Conservation (phyloP, 2,329 filamentous ascomycete species). For the Neoscytalidium dimidiatum region DNA sequence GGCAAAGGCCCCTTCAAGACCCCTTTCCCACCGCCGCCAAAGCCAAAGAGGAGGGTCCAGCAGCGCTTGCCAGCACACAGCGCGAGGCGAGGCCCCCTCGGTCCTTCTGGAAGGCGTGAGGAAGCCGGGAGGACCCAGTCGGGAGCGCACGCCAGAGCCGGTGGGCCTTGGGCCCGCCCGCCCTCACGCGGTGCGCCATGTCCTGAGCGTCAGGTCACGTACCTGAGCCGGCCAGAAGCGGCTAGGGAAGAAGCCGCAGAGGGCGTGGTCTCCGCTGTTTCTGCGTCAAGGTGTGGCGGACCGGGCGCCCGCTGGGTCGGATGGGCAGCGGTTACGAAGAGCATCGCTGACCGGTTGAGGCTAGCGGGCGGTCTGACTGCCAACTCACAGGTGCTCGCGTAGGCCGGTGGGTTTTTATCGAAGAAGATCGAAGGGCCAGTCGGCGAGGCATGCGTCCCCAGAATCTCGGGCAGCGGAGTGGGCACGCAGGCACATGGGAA, state of each 20-base stretch:
- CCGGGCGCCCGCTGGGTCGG: neutral
- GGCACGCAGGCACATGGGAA: no score
- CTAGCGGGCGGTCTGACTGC: conserved; percentile 14
- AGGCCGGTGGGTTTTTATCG: conserved; percentile 2
- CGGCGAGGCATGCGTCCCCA: conserved; percentile 8
- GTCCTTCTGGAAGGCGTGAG: conserved; percentile 16
- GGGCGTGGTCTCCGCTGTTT: conserved; percentile 4
- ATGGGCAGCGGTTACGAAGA: neutral
- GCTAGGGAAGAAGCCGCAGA: conserved; percentile 6
- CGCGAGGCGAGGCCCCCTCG: conserved; percentile 19
- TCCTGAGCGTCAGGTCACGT: conserved; percentile 12
- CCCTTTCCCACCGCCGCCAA: conserved; percentile 14
- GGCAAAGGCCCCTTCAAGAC: conserved; percentile 19
- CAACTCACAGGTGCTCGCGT: conserved; percentile 13
- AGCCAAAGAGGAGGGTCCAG: conserved; percentile 9
- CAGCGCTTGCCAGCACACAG: conserved; percentile 19
- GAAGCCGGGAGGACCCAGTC: conserved; percentile 19
- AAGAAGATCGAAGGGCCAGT: conserved; percentile 1
- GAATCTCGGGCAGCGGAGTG: conserved; percentile 5
- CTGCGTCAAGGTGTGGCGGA: conserved; percentile 13
- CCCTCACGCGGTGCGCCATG: conserved; percentile 2
- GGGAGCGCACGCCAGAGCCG: neutral
- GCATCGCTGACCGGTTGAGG: conserved; percentile 11
- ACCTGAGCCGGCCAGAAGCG: neutral
- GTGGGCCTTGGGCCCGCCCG: neutral